These are phyloP conservation scores for Chaetomiaceae sp. DNA, from an alignment of 2,329 filamentous ascomycete species.

Conservation along the genomic window DNA sequence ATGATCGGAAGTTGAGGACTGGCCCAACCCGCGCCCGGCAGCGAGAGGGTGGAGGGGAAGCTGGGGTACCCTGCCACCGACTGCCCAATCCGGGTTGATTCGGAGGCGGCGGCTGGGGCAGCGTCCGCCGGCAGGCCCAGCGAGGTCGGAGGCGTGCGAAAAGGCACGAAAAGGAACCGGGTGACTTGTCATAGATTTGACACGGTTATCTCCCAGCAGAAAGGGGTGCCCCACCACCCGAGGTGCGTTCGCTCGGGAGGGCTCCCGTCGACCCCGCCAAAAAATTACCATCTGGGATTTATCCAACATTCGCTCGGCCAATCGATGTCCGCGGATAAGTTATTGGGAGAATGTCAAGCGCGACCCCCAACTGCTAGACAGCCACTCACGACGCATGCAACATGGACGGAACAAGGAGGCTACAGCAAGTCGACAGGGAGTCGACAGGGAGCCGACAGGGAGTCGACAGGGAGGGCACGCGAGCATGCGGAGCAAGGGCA, in stretches of 20 bases:
- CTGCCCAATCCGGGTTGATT: constrained; percentile 16
- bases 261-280: constrained; percentile 17
- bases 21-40: constrained; percentile 5
- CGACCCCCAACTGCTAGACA: not conserved
- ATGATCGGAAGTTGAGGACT: constrained; percentile 2
- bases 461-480: constrained; percentile 16
- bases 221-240: constrained; percentile 4
- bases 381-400: not conserved
- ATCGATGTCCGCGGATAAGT: constrained; percentile 19
- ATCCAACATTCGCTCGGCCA: constrained; percentile 17
- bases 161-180: constrained; percentile 21
- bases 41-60: not conserved
- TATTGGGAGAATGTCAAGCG: not conserved
- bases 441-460: no score
- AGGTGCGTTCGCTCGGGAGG: constrained; percentile 1
- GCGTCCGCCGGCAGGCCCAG: not conserved
- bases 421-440: no score
- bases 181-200: constrained; percentile 4
- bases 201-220: not conserved
- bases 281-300: constrained; percentile 14
- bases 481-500: constrained; percentile 14
- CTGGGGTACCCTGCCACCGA: constrained; percentile 6
- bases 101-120: constrained; percentile 11
- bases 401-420: no score
- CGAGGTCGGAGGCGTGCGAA: constrained; percentile 24